Evolutionary conservation across 345 rosid genomes (phyloP).

Genomic region (Mercurialis annua): DNA sequence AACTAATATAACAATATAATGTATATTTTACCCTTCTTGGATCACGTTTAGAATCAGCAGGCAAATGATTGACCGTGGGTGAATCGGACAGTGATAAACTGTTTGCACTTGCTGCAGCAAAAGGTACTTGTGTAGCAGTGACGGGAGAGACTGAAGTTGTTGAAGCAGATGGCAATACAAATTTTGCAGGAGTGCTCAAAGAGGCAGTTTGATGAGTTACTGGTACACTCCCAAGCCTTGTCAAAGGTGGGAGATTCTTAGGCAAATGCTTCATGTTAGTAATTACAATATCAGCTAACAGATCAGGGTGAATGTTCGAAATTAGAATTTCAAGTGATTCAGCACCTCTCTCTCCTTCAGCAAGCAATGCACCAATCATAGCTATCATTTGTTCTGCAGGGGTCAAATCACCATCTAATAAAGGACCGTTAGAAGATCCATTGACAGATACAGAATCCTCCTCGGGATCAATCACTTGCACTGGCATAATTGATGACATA

Average conservation of each 20-base stretch:
- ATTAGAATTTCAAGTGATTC: slow-evolving; percentile 92
- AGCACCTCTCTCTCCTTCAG: slow-evolving; percentile 98
- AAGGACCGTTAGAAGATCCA: slow-evolving; percentile 50
- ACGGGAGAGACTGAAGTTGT: slow-evolving; percentile 44
- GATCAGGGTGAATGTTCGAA: slow-evolving; percentile 90
- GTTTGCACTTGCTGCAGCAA: slow-evolving; percentile 36
- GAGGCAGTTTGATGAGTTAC: slow-evolving; percentile 37
- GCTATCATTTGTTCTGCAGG: slow-evolving; percentile 98
- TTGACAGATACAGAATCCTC: slow-evolving; percentile 51
- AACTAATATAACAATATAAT: neutral
- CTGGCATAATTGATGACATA: slow-evolving; percentile 34
- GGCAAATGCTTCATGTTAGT: slow-evolving; percentile 96
- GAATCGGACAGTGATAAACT: slow-evolving; percentile 44
- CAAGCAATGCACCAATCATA: slow-evolving; percentile 98
- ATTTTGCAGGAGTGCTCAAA: slow-evolving; percentile 43
- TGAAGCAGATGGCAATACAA: slow-evolving; percentile 36
- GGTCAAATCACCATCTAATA: slow-evolving; percentile 59
- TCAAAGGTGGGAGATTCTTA: slow-evolving; percentile 52
- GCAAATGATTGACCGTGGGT: slow-evolving; percentile 37
- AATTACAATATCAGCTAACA: slow-evolving; percentile 95
- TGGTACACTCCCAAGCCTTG: slow-evolving; percentile 44
- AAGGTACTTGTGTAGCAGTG: slow-evolving; percentile 36
- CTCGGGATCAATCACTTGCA: slow-evolving; percentile 45
- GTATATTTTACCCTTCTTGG: slow-evolving; percentile 72
- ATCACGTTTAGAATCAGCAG: slow-evolving; percentile 79